These are phyloP conservation scores for Penicillium goetzii DNA, from an alignment of 495 filamentous ascomycete genomes.

Conservation along the genomic window DNA sequence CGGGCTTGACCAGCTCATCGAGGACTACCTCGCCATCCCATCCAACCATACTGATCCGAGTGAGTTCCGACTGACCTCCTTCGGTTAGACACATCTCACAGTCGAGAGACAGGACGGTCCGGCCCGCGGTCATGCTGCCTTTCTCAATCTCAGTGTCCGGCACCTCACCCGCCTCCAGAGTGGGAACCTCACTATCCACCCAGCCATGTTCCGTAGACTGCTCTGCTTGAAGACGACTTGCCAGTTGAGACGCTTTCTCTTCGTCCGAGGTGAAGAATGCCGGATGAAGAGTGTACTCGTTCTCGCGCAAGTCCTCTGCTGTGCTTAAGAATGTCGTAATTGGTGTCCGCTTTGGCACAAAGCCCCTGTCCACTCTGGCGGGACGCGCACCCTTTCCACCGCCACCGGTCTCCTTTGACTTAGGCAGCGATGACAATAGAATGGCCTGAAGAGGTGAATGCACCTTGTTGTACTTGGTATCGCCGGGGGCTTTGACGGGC, in stretches of 20 bases:
- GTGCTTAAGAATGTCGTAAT: slow-evolving; percentile 76
- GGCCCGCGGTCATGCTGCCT: slow-evolving; percentile 82
- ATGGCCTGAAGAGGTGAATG: slow-evolving; percentile 83
- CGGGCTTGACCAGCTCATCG: slow-evolving; percentile 90
- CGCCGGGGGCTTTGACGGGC: slow-evolving; percentile 85
- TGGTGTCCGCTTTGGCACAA: slow-evolving; percentile 70
- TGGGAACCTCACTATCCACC: slow-evolving; percentile 75
- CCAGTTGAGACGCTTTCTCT: slow-evolving; percentile 46
- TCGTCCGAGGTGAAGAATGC: slow-evolving; percentile 55
- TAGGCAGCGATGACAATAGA: slow-evolving; percentile 70
- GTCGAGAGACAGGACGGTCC: slow-evolving; percentile 81
- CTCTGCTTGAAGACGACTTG: slow-evolving; percentile 47
- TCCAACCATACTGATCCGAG: slow-evolving; percentile 79
- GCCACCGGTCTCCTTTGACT: slow-evolving; percentile 59
- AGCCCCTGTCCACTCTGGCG: slow-evolving; percentile 60
- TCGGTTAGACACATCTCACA: slow-evolving; percentile 96
- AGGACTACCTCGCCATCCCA: slow-evolving; percentile 85
- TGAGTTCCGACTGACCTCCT: slow-evolving; percentile 73
- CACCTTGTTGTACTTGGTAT: slow-evolving; percentile 75
- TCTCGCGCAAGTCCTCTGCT: slow-evolving; percentile 73
- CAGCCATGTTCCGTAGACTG: slow-evolving; percentile 68
- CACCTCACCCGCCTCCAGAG: slow-evolving; percentile 65
- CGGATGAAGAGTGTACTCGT: slow-evolving; percentile 81
- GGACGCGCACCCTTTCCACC: slow-evolving; percentile 57
- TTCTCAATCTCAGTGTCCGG: slow-evolving; percentile 71